Evolutionary conservation across 805 yeast genomes (phyloP).

Genomic region (Scheffersomyces amazonensis): DNA sequence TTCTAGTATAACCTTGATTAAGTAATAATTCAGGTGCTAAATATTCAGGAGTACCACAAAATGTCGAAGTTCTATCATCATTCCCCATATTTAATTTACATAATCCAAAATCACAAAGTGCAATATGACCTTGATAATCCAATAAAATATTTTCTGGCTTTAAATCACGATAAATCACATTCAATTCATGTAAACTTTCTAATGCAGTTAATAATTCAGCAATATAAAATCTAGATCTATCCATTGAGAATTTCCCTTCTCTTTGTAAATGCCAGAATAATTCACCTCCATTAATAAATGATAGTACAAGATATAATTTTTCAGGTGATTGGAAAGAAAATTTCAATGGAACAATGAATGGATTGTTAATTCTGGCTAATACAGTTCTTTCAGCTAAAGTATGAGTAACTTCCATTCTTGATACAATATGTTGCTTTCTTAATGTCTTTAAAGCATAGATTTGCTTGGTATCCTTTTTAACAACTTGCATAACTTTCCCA

Average conservation of each 20-base stretch:
- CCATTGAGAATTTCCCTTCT: conserved; percentile 84
- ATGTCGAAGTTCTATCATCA: conserved; percentile 84
- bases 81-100: conserved; percentile 94
- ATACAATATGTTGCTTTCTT: conserved; percentile 90
- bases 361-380: conserved; percentile 86
- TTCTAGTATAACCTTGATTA: conserved; percentile 92
- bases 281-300: conserved; percentile 97
- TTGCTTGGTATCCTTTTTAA: conserved; percentile 91
- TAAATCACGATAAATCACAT: conserved; percentile 91
- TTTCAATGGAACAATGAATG: conserved; percentile 94
- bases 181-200: conserved; percentile 85
- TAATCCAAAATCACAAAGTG: conserved; percentile 94
- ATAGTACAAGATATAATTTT: conserved; percentile 82
- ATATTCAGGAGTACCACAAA: conserved; percentile 98
- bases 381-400: conserved; percentile 96
- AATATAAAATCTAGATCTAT: conserved; percentile 88
- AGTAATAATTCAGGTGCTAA: conserved; percentile 90
- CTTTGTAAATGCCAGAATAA: conserved; percentile 90
- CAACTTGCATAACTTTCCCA: conserved; percentile 98
- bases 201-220: conserved; percentile 92
- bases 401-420: conserved; percentile 92
- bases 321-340: conserved; percentile 98
- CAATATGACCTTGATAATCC: conserved; percentile 97
- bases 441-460: conserved; percentile 93
- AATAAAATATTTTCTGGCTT: conserved; percentile 94